Conservation (phyloP, 345 rosid genomes). For the Passiflora organensis region DNA sequence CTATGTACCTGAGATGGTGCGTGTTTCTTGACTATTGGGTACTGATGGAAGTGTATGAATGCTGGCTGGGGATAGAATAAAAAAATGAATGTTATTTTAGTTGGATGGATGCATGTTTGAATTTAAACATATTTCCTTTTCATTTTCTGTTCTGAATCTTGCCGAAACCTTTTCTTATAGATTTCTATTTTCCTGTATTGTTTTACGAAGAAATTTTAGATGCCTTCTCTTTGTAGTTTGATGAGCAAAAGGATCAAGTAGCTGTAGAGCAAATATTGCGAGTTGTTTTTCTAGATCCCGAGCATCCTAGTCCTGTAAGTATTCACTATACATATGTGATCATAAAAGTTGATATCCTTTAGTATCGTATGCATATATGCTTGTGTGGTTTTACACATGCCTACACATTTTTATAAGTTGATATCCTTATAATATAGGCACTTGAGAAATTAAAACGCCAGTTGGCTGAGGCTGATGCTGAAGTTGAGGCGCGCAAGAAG, state of each 20-base stretch:
- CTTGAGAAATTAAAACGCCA: slow-evolving; percentile 86
- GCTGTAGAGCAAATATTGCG: slow-evolving; percentile 72
- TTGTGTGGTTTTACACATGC: background rate
- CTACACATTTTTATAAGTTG: background rate
- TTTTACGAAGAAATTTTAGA: background rate
- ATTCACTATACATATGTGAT: too few relatives aligned
- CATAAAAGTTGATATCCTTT: too few relatives aligned
- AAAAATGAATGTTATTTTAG: background rate
- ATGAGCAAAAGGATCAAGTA: slow-evolving; percentile 84
- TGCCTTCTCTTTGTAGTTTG: slow-evolving; percentile 51
- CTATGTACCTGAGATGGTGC: slow-evolving; percentile 92
- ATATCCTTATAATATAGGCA: slow-evolving; percentile 24
- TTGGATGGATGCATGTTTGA: slow-evolving; percentile 7
- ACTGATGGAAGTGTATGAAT: background rate
- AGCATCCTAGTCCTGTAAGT: slow-evolving; percentile 74
- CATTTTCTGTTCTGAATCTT: slow-evolving; percentile 1
- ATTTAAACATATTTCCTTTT: background rate
- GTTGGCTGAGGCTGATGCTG: slow-evolving; percentile 85
- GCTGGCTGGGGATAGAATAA: too few relatives aligned
- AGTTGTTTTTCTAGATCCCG: slow-evolving; percentile 78
- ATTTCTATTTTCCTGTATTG: background rate
- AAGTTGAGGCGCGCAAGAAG: slow-evolving; percentile 71
- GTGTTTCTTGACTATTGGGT: slow-evolving; percentile 16
- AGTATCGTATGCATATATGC: too few relatives aligned
- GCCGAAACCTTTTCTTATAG: background rate